Evolutionary conservation across 495 filamentous ascomycete species (phyloP).

Genomic region (Aspergillus egyptiacus): DNA sequence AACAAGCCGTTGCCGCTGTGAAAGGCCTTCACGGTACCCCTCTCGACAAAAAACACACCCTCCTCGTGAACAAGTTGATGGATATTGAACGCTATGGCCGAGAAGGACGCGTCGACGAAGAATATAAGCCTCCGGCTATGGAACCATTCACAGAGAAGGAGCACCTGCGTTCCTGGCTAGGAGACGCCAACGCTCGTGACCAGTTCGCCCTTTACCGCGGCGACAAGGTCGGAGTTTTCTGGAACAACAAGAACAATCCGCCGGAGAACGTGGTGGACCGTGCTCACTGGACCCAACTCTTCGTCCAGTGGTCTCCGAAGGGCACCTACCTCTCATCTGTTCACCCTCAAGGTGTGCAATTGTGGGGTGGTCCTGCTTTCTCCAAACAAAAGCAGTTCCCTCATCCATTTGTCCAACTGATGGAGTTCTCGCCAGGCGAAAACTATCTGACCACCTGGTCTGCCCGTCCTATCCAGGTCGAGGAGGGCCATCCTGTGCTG

Average conservation of each 20-base stretch:
- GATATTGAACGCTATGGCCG: conserved; percentile 94
- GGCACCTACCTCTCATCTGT: conserved; percentile 93
- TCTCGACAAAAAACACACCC: conserved; percentile 91
- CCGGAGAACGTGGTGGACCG: conserved; percentile 88
- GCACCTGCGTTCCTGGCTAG: conserved; percentile 89
- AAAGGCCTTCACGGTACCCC: conserved; percentile 75
- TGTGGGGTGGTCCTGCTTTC: conserved; percentile 92
- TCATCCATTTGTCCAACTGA: conserved; percentile 88
- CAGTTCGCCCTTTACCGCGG: conserved; percentile 88
- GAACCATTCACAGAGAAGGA: conserved; percentile 84
- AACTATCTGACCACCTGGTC: conserved; percentile 96
- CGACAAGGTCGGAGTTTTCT: conserved; percentile 89
- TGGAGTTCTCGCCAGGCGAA: conserved; percentile 92
- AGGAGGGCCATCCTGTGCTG: conserved; percentile 77
- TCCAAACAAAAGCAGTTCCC: conserved; percentile 84
- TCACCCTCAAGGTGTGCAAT: conserved; percentile 89
- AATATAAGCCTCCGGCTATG: conserved; percentile 70
- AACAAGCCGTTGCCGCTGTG: conserved; percentile 81
- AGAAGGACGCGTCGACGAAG: conserved; percentile 86
- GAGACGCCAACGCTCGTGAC: conserved; percentile 79
- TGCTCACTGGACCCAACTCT: conserved; percentile 91
- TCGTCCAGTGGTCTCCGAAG: conserved; percentile 94
- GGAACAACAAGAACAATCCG: conserved; percentile 91
- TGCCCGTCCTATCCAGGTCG: conserved; percentile 80
- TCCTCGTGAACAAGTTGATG: conserved; percentile 94